Base-by-base conservation (phyloP, 768 basidiomycete genomes). In the Leccinum truebloodii region DNA sequence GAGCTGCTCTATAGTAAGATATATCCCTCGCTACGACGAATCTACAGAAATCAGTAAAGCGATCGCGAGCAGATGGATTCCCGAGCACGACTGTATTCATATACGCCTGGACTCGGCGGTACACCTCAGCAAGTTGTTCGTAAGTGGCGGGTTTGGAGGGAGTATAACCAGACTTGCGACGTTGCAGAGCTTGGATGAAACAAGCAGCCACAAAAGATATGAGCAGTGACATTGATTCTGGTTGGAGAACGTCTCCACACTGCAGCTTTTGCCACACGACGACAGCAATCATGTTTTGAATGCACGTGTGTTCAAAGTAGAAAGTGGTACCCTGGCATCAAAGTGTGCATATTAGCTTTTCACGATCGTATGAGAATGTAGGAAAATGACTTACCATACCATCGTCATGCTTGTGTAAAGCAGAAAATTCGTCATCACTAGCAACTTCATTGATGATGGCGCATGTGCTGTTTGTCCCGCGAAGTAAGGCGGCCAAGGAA, bases 391-490 rank as follows among this genome's bases (percentile, higher is more conserved):
- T 41, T 41, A 41, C 39, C 37, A 0, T 18, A 39, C 37, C 16
- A 39, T 18, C 37, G 37, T 39, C 35, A 14, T 14, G 35, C 6
- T 6, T 16, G 37, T 39, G 37, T 39, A 39, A 16, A 39, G 1
- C 37, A 39, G 37, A 3, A 16, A 39, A 39, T 18, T 39, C 37
- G 6, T 39, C 37, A 39, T 39, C 37, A 18, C 37, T 39, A 39
- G 16, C 37, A 63, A 70, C 66, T 65, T 73, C 68, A 59, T 73
- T 59, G 71, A 66, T 71, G 72, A 63, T 57, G 65, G 57, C 48
- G 59, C 54, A 59, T 53, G 73, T 63, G 65, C 55, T 54, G 59
- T 60, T 57, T 57, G 50, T 59, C 62, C 63, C 67, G 62, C 55
- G 30, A 52, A 58, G 69, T 55, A 59, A 60, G 65, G 61, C 50